Percentiles rank a stretch among this genome's conserved stretches.
These are phyloP conservation scores for Fusarium abutilonis DNA, from an alignment of 2,329 filamentous ascomycete genomes.

Conservation along the genomic window DNA sequence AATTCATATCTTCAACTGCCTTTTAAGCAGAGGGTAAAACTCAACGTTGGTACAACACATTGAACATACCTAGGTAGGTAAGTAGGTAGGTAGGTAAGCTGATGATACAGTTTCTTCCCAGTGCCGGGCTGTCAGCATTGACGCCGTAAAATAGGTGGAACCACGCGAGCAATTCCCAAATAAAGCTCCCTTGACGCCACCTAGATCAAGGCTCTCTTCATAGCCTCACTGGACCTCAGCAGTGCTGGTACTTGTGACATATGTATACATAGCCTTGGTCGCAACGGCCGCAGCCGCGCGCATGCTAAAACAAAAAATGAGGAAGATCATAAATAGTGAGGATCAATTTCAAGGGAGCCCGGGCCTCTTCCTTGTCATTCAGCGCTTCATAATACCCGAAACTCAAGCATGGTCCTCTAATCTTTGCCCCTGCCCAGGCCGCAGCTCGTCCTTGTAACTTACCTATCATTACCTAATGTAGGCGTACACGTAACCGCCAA, in stretches of 20 bases:
- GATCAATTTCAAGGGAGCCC: not conserved
- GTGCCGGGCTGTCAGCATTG: too few species aligned
- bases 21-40: too few species aligned
- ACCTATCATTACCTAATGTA: not conserved
- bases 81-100: too few species aligned
- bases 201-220: slow-evolving; percentile 22
- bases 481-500: slow-evolving; percentile 38
- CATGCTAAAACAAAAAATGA: slow-evolving; percentile 29
- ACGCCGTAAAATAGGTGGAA: slow-evolving; percentile 2
- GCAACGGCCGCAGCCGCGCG: slow-evolving; percentile 23
- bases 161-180: slow-evolving; percentile 46
- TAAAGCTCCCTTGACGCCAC: slow-evolving; percentile 22
- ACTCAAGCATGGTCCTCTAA: slow-evolving; percentile 9
- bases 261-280: not conserved
- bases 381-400: not conserved
- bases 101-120: not conserved
- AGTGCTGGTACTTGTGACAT: slow-evolving; percentile 15
- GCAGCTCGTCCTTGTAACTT: slow-evolving; percentile 10
- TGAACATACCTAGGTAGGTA: too few species aligned
- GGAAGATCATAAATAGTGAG: not conserved
- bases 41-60: too few species aligned
- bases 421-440: slow-evolving; percentile 3
- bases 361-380: not conserved
- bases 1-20: too few species aligned
- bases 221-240: slow-evolving; percentile 17